Conservation (phyloP, 768 basidiomycete species). For the Plicaturopsis crispa region DNA sequence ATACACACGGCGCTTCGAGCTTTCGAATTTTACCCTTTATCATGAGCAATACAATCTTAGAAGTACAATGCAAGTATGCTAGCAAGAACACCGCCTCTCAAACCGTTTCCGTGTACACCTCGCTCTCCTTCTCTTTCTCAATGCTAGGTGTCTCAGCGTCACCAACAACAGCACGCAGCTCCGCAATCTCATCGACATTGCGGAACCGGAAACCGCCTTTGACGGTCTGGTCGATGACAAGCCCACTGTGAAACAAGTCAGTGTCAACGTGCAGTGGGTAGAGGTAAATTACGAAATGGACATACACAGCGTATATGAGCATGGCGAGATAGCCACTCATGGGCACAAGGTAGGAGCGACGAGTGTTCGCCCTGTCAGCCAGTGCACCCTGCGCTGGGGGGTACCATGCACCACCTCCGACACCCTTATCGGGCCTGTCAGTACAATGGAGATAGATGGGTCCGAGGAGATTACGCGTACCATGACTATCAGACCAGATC, state of each 20-base stretch:
- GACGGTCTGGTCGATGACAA: conserved; percentile 42
- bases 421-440: conserved; percentile 26
- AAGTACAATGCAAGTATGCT: too few relatives aligned
- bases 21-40: too few relatives aligned
- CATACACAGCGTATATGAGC: conserved; percentile 50
- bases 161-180: conserved; percentile 9
- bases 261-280: conserved; percentile 1
- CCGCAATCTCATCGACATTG: conserved; percentile 34
- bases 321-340: conserved; percentile 52
- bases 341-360: conserved; percentile 53
- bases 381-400: conserved; percentile 53
- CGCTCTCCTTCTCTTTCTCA: conserved; percentile 10
- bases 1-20: too few relatives aligned
- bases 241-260: conserved; percentile 29
- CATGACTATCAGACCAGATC: conserved; percentile 62
- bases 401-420: conserved; percentile 65
- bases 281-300: conserved; percentile 9
- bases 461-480: conserved; percentile 15
- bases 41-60: too few relatives aligned
- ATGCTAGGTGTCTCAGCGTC: not conserved
- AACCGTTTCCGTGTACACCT: conserved; percentile 9
- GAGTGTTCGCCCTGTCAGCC: conserved; percentile 40
- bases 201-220: conserved; percentile 43
- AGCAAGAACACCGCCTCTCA: conserved; percentile 9
- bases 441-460: not conserved